phyloP scores from a whole-genome alignment of 192 early-diverging fungal species.

The Mortierella alpina region DNA sequence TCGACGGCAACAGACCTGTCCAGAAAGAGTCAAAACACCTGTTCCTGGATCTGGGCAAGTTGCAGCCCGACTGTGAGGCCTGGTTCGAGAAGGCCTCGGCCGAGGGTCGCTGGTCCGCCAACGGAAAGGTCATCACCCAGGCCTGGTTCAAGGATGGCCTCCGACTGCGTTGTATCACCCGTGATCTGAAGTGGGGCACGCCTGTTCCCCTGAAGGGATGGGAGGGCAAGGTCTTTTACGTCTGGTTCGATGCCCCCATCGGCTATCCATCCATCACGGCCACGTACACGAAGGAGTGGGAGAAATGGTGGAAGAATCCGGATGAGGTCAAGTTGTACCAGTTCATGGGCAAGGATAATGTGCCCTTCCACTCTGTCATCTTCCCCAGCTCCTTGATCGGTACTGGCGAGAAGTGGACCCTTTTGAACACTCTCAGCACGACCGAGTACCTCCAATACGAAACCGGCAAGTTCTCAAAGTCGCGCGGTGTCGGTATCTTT shows the following conservation, averaged over 20 bases:
- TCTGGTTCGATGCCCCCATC: slow-evolving; percentile 99
- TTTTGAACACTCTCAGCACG: slow-evolving; percentile 91
- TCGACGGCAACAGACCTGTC: slow-evolving; percentile 85
- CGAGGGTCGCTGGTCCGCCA: slow-evolving; percentile 89
- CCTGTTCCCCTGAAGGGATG: slow-evolving; percentile 88
- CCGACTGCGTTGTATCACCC: slow-evolving; percentile 93
- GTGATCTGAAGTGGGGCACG: slow-evolving; percentile 99
- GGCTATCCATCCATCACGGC: slow-evolving; percentile 99
- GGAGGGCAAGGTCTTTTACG: slow-evolving; percentile 97
- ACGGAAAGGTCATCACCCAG: slow-evolving; percentile 88
- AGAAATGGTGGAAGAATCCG: slow-evolving; percentile 99
- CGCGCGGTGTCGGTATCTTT: slow-evolving; percentile 95
- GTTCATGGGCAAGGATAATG: slow-evolving; percentile 99
- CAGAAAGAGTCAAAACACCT: slow-evolving; percentile 87
- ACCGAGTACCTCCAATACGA: slow-evolving; percentile 99
- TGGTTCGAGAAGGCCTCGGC: slow-evolving; percentile 78
- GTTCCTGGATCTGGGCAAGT: slow-evolving; percentile 86
- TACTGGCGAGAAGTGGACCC: slow-evolving; percentile 90
- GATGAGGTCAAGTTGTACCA: slow-evolving; percentile 95
- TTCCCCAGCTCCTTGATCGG: slow-evolving; percentile 93
- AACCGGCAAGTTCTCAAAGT: slow-evolving; percentile 96
- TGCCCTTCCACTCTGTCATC: slow-evolving; percentile 98
- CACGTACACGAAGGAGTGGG: slow-evolving; percentile 93
- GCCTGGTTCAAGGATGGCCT: slow-evolving; percentile 96
- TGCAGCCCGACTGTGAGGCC: slow-evolving; percentile 79